Percentiles rank a stretch among this genome's conserved stretches.
Evolutionary conservation across 164 flowering plant genomes (phyloP).

Genomic region (Akebia trifoliata): DNA sequence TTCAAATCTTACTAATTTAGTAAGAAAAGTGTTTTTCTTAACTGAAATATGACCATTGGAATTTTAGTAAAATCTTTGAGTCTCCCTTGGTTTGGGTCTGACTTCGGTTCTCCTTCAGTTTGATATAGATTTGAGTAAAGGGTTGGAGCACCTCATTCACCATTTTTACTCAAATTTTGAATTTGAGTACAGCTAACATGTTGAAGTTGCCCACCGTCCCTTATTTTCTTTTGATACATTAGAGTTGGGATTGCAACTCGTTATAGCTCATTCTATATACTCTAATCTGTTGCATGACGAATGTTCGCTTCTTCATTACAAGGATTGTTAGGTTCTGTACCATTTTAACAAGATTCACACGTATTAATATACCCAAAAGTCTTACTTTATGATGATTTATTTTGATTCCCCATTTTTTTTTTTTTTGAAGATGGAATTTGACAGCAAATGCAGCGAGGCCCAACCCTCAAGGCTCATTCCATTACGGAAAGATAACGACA

Average conservation of each 20-base stretch:
- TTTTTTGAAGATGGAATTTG: constrained; percentile 41
- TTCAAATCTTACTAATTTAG: too few relatives aligned
- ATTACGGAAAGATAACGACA: constrained; percentile 41
- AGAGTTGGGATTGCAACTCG: neutral
- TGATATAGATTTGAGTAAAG: too few relatives aligned
- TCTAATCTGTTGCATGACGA: neutral
- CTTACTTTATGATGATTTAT: neutral
- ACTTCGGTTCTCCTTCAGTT: too few relatives aligned
- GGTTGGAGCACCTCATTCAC: too few relatives aligned
- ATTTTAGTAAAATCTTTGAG: too few relatives aligned
- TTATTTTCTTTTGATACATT: neutral
- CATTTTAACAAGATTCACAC: neutral
- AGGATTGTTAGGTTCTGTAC: neutral
- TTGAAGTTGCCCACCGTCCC: neutral
- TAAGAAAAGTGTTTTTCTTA: too few relatives aligned
- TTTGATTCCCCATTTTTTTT: neutral
- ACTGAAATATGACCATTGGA: too few relatives aligned
- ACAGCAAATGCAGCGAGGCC: constrained; percentile 65
- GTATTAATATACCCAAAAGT: neutral
- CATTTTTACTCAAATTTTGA: too few relatives aligned
- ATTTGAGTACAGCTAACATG: too few relatives aligned
- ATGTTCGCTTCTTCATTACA: neutral
- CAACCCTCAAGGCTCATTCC: constrained; percentile 62
- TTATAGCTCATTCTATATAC: too few relatives aligned
- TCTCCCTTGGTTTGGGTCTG: too few relatives aligned